phyloP scores from a whole-genome alignment of 2,329 filamentous ascomycete species.

The Raffaelea arxii region DNA sequence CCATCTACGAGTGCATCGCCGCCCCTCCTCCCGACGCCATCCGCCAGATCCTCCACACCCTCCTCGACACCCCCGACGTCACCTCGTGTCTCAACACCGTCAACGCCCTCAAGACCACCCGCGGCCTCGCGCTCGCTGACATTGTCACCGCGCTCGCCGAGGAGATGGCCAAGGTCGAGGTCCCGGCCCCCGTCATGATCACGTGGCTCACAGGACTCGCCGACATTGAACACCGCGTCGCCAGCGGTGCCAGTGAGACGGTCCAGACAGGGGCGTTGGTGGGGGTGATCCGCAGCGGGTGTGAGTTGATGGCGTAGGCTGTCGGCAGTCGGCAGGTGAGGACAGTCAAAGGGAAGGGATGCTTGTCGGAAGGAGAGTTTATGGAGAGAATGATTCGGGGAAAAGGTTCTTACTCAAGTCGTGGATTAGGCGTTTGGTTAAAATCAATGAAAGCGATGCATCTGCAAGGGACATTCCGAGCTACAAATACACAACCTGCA shows the following conservation, averaged over 20 bases:
- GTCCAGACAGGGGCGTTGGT: constrained; percentile 91
- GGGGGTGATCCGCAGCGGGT: constrained; percentile 77
- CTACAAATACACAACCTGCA: too few relatives aligned
- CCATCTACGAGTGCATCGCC: constrained; percentile 96
- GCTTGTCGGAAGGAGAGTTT: too few relatives aligned
- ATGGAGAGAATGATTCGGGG: too few relatives aligned
- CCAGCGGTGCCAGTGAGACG: constrained; percentile 75
- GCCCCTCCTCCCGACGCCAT: constrained; percentile 88
- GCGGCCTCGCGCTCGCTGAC: constrained; percentile 85
- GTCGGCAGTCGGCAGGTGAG: neutral
- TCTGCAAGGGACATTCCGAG: too few relatives aligned
- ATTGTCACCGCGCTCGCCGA: constrained; percentile 83
- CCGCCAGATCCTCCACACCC: constrained; percentile 69
- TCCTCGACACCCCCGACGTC: constrained; percentile 78
- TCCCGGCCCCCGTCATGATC: constrained; percentile 77
- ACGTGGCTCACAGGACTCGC: constrained; percentile 86
- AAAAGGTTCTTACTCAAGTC: too few relatives aligned
- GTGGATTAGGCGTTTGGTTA: too few relatives aligned
- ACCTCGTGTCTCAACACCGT: constrained; percentile 82
- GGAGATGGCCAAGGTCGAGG: constrained; percentile 72
- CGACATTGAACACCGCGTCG: constrained; percentile 84
- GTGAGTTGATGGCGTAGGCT: constrained; percentile 50
- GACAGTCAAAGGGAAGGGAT: too few relatives aligned
- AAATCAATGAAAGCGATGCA: too few relatives aligned
- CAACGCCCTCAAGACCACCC: constrained; percentile 74